Evolutionary conservation across 208 protist genomes (phyloP).

Genomic region (Leishmania braziliensis): DNA sequence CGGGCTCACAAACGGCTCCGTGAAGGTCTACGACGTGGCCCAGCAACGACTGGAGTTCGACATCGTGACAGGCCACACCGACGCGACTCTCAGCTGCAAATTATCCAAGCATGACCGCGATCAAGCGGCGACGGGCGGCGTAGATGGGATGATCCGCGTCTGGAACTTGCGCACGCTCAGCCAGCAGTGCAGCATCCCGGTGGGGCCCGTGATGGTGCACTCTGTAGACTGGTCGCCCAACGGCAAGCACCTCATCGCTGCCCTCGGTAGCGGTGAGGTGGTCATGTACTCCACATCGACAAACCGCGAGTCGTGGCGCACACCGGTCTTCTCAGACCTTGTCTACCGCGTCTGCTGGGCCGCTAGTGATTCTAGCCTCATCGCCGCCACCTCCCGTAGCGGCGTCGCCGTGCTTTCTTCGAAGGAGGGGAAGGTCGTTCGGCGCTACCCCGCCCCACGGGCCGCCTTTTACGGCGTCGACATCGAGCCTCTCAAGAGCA

Average conservation of each 20-base stretch:
- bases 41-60: conserved; percentile 57
- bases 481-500: conserved; percentile 68
- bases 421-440: conserved; percentile 77
- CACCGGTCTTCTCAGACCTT: conserved; percentile 44
- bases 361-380: conserved; percentile 47
- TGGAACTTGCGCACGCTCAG: conserved; percentile 76
- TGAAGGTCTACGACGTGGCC: conserved; percentile 78
- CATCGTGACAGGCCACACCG: conserved; percentile 72
- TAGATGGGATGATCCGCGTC: conserved; percentile 86
- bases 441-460: conserved; percentile 56
- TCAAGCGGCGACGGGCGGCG: conserved; percentile 71
- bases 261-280: conserved; percentile 79
- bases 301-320: conserved; percentile 66
- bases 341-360: conserved; percentile 63
- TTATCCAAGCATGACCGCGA: conserved; percentile 82
- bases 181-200: conserved; percentile 52
- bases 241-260: conserved; percentile 76
- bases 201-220: conserved; percentile 75
- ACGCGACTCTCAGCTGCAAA: conserved; percentile 77
- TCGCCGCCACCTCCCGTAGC: conserved; percentile 53
- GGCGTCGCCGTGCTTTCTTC: conserved; percentile 63
- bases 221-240: conserved; percentile 81
- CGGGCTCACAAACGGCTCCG: conserved; percentile 64
- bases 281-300: conserved; percentile 72
- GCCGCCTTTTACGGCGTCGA: conserved; percentile 62